A percentile compares a stretch with the other conserved stretches of the same genome.
phyloP scores from a whole-genome alignment of 164 flowering plant species.

The Cinnamomum chago region DNA sequence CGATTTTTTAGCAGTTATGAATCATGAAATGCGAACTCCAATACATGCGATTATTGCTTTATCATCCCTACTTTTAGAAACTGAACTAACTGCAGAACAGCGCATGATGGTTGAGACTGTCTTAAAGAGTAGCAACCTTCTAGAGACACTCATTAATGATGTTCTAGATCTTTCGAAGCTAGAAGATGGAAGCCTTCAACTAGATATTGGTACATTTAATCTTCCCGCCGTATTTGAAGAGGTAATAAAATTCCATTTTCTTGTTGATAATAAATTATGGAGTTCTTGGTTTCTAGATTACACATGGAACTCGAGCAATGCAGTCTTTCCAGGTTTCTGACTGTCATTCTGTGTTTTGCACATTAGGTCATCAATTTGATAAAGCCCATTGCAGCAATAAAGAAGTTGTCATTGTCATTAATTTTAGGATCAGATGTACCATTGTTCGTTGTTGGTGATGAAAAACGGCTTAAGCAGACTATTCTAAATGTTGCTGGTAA shows the following conservation, averaged over 20 bases:
- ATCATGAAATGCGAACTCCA: conserved; percentile 94
- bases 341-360: neutral
- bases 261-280: neutral
- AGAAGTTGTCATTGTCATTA: conserved; percentile 50
- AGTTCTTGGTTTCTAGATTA: neutral
- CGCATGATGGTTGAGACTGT: conserved; percentile 86
- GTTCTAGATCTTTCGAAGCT: conserved; percentile 90
- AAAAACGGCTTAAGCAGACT: conserved; percentile 74
- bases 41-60: conserved; percentile 92
- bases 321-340: neutral
- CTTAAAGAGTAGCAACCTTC: conserved; percentile 76
- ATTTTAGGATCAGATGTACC: conserved; percentile 70
- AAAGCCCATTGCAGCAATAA: conserved; percentile 81
- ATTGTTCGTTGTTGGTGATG: conserved; percentile 80
- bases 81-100: conserved; percentile 83
- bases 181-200: conserved; percentile 91
- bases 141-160: conserved; percentile 82
- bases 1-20: conserved; percentile 93
- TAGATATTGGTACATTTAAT: conserved; percentile 60
- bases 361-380: conserved; percentile 72
- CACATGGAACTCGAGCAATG: neutral
- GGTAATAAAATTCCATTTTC: conserved; percentile 28
- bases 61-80: conserved; percentile 74
- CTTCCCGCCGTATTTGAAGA: conserved; percentile 62
- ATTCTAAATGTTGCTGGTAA: conserved; percentile 78